phyloP scores from a whole-genome alignment of 2,329 filamentous ascomycete genomes.

The Alternaria brassicae region DNA sequence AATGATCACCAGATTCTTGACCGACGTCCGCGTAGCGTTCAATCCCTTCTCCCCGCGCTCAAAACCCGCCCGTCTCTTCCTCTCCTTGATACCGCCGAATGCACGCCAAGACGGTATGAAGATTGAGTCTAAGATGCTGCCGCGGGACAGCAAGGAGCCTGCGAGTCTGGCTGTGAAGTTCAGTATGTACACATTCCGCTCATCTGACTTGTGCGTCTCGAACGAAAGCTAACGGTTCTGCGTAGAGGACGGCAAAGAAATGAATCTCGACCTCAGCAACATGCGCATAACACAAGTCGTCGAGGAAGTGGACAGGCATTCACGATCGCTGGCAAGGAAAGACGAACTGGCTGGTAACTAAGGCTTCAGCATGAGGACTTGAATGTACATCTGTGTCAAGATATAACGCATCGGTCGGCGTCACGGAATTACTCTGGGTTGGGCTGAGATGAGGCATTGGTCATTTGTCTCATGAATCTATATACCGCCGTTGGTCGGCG shows the following conservation, averaged over 20 bases:
- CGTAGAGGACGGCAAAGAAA: slow-evolving; percentile 89
- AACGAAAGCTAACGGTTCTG: slow-evolving; percentile 22
- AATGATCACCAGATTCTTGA: slow-evolving; percentile 89
- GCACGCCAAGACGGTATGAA: slow-evolving; percentile 76
- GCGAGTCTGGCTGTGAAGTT: slow-evolving; percentile 81
- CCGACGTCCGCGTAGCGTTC: slow-evolving; percentile 84
- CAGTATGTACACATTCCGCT: slow-evolving; percentile 63
- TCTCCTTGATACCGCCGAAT: slow-evolving; percentile 81
- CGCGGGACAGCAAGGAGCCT: slow-evolving; percentile 71
- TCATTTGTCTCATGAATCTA: slow-evolving; percentile 29
- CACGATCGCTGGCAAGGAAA: slow-evolving; percentile 78
- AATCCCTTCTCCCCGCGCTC: slow-evolving; percentile 85
- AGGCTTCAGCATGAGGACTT: slow-evolving; percentile 8
- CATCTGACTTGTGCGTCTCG: not conserved
- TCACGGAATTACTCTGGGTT: slow-evolving; percentile 29
- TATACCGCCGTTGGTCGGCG: slow-evolving; percentile 22
- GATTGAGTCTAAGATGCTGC: slow-evolving; percentile 78
- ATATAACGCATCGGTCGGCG: slow-evolving; percentile 35
- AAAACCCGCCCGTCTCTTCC: slow-evolving; percentile 86
- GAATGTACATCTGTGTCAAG: slow-evolving; percentile 6
- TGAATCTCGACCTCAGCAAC: slow-evolving; percentile 80
- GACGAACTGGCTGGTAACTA: slow-evolving; percentile 71
- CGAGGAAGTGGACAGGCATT: slow-evolving; percentile 90
- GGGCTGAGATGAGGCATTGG: slow-evolving; percentile 8
- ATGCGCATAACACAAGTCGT: slow-evolving; percentile 85